A percentile compares a stretch with the other conserved stretches of the same genome.
Evolutionary conservation across 345 rosid genomes (phyloP).

Genomic region (Boechera stricta): DNA sequence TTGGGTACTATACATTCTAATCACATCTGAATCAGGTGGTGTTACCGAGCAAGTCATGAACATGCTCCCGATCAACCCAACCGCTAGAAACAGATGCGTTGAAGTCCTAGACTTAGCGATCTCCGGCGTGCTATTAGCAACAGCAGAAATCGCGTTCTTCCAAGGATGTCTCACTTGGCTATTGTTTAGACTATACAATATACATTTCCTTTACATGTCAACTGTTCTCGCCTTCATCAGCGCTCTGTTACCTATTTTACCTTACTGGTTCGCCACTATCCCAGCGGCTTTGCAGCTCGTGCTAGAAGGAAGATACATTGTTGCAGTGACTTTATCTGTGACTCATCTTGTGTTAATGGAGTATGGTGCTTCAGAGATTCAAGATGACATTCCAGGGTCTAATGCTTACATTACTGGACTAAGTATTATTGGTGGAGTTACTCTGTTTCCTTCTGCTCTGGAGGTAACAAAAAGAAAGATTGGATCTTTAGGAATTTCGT

Average conservation of each 20-base stretch:
- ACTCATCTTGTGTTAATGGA: conserved; percentile 81
- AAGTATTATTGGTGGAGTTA: conserved; percentile 96
- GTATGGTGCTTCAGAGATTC: conserved; percentile 86
- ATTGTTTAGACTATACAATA: conserved; percentile 73
- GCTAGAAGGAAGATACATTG: conserved; percentile 74
- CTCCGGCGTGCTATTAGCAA: conserved; percentile 91
- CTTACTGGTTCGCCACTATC: conserved; percentile 86
- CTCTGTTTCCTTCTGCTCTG: conserved; percentile 88
- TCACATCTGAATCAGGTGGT: conserved; percentile 94
- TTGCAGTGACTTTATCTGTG: conserved; percentile 63
- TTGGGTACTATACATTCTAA: conserved; percentile 82
- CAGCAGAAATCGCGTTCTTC: conserved; percentile 88
- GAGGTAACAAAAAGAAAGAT: conserved; percentile 60
- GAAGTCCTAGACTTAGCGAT: conserved; percentile 87
- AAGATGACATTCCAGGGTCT: conserved; percentile 89
- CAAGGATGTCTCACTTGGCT: conserved; percentile 99
- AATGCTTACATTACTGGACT: conserved; percentile 86
- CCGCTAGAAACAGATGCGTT: conserved; percentile 71
- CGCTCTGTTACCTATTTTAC: conserved; percentile 81
- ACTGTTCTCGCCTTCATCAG: conserved; percentile 82
- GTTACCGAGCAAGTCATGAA: conserved; percentile 89
- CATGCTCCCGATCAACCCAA: conserved; percentile 77
- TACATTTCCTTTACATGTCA: conserved; percentile 88
- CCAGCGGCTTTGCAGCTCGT: conserved; percentile 77
- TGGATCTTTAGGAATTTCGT: not conserved